A percentile compares a stretch with the other conserved stretches of the same genome.
phyloP scores from a whole-genome alignment of 2,329 filamentous ascomycete species.

The Orbilia blumenaviensis region DNA sequence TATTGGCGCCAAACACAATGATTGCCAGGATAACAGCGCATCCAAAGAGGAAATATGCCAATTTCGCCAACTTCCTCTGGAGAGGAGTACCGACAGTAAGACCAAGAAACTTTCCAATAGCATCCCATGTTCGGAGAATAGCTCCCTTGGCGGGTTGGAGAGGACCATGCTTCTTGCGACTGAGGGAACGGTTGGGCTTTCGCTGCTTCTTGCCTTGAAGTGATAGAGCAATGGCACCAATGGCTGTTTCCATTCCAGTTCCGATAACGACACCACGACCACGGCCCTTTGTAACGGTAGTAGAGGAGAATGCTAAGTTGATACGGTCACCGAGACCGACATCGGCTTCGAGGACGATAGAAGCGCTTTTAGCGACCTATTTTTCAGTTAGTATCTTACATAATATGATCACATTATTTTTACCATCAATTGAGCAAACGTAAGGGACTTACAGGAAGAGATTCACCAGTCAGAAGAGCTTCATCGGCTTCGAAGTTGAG shows the following conservation, averaged over 20 bases:
- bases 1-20: conserved; percentile 70
- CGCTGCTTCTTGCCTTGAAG: conserved; percentile 71
- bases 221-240: conserved; percentile 71
- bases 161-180: conserved; percentile 65
- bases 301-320: conserved; percentile 71
- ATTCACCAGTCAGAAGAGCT: conserved; percentile 71
- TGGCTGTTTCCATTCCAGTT: conserved; percentile 71
- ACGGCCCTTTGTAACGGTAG: conserved; percentile 69
- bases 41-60: conserved; percentile 72
- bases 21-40: conserved; percentile 70
- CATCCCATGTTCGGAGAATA: conserved; percentile 67
- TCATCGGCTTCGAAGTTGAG: conserved; percentile 70
- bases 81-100: conserved; percentile 75
- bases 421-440: background rate
- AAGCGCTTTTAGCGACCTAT: conserved; percentile 66
- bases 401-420: background rate
- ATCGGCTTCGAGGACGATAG: conserved; percentile 65
- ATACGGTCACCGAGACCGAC: conserved; percentile 70
- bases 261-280: conserved; percentile 69
- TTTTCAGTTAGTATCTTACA: conserved; percentile 63
- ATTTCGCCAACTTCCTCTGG: conserved; percentile 73
- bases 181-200: conserved; percentile 68
- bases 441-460: conserved; percentile 65
- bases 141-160: conserved; percentile 66
- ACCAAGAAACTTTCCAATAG: conserved; percentile 70